phyloP scores from a whole-genome alignment of 1,139 yeast species.

The Suzukiozyma palmioleophila region DNA sequence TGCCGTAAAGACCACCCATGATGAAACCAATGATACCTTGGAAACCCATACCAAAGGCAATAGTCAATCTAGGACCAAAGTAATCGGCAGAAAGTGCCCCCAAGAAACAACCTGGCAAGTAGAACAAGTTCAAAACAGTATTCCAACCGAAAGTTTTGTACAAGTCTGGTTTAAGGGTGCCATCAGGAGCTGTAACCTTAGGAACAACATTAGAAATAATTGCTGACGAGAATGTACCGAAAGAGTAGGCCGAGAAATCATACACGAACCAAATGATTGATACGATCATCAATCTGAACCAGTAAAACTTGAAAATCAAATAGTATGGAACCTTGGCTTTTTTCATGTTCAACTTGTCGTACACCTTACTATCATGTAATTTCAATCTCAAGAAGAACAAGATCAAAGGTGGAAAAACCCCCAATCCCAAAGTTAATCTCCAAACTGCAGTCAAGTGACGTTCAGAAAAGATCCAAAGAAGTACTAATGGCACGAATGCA shows the following conservation, averaged over 20 bases:
- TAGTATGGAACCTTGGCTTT: slow-evolving; percentile 61
- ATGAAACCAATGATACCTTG: slow-evolving; percentile 84
- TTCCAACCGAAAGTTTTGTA: slow-evolving; percentile 90
- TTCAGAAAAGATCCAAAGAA: slow-evolving; percentile 75
- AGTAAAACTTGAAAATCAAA: slow-evolving; percentile 71
- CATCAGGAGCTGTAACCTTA: slow-evolving; percentile 23
- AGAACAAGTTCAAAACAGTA: slow-evolving; percentile 80
- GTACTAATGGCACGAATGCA: slow-evolving; percentile 81
- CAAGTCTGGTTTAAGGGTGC: slow-evolving; percentile 31
- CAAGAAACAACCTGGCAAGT: slow-evolving; percentile 81
- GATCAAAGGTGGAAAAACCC: slow-evolving; percentile 84
- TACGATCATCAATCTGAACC: slow-evolving; percentile 72
- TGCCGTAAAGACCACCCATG: slow-evolving; percentile 69
- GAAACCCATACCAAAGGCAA: slow-evolving; percentile 59
- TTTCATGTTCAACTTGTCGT: slow-evolving; percentile 66
- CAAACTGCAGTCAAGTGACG: slow-evolving; percentile 77
- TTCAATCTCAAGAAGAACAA: slow-evolving; percentile 73
- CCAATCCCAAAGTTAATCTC: slow-evolving; percentile 89
- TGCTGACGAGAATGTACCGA: slow-evolving; percentile 74
- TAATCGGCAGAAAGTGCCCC: slow-evolving; percentile 85
- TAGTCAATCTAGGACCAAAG: slow-evolving; percentile 81
- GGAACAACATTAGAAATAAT: slow-evolving; percentile 61
- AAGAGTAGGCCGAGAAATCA: slow-evolving; percentile 83
- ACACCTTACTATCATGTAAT: slow-evolving; percentile 69
- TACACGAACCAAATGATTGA: slow-evolving; percentile 86